A percentile compares a stretch with the other conserved stretches of the same genome.
Evolutionary conservation across 1,284 basidiomycete species (phyloP).

Genomic region (Athelia psychrophila): DNA sequence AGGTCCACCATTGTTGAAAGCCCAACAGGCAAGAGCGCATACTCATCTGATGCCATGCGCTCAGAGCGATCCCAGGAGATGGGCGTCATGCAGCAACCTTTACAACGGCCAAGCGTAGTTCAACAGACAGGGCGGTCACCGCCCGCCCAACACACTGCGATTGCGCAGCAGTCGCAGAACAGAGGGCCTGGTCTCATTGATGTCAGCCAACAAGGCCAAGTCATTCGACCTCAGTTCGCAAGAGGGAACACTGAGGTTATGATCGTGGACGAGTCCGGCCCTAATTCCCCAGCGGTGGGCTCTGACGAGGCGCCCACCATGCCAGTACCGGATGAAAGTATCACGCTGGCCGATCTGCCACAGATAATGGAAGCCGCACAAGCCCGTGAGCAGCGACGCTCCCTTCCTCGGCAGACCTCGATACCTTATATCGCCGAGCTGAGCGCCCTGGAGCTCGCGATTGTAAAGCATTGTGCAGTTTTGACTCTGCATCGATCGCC

Average conservation of each 20-base stretch:
- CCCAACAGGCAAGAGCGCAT: slow-evolving; percentile 86
- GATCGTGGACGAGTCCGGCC: slow-evolving; percentile 83
- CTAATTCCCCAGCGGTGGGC: slow-evolving; percentile 62
- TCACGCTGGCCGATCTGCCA: slow-evolving; percentile 97
- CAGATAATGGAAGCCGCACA: slow-evolving; percentile 91
- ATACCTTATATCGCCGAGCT: slow-evolving; percentile 86
- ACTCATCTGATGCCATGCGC: slow-evolving; percentile 51
- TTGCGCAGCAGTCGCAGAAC: slow-evolving; percentile 31
- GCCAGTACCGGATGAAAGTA: slow-evolving; percentile 63
- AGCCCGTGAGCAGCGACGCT: slow-evolving; percentile 81
- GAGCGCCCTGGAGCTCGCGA: slow-evolving; percentile 80
- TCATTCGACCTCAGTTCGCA: slow-evolving; percentile 71
- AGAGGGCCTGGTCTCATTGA: slow-evolving; percentile 35
- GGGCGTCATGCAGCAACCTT: slow-evolving; percentile 8
- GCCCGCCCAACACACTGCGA: slow-evolving; percentile 32
- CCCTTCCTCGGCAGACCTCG: slow-evolving; percentile 70
- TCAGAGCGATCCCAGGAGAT: slow-evolving; percentile 37
- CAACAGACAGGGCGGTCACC: slow-evolving; percentile 18
- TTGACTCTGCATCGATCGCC: slow-evolving; percentile 76
- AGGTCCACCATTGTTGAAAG: slow-evolving; percentile 95
- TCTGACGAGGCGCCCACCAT: slow-evolving; percentile 34
- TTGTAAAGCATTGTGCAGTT: slow-evolving; percentile 92
- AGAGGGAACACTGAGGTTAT: slow-evolving; percentile 86
- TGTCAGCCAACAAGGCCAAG: slow-evolving; percentile 40
- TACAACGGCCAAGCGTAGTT: slow-evolving; percentile 6